Evolutionary conservation across 225 moss, liverwort and hornwort species (phyloP).

Genomic region (Rhytidiadelphus loreus): DNA sequence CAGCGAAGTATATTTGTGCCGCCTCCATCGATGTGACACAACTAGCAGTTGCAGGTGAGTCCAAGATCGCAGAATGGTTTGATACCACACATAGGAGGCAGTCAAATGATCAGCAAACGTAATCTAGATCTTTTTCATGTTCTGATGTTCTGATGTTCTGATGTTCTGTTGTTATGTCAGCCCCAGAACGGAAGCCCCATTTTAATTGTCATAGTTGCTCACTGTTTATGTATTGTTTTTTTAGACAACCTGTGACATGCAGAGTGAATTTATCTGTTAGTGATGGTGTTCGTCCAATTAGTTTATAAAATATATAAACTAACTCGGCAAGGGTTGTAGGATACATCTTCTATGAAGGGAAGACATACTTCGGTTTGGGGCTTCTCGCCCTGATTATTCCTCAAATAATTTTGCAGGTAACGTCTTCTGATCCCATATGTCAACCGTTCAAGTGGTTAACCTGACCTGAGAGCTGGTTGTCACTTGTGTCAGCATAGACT

Average conservation of each 20-base stretch:
- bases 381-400: constrained; percentile 78
- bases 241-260: not conserved
- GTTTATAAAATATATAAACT: not conserved
- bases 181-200: not conserved
- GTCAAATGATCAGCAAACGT: not conserved
- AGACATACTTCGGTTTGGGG: constrained; percentile 62
- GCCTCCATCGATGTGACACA: constrained; percentile 91
- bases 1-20: constrained; percentile 95
- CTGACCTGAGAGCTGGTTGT: not conserved
- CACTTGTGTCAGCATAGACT: not conserved
- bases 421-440: not conserved
- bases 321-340: constrained; percentile 27
- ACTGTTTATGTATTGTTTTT: not conserved
- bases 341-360: constrained; percentile 69
- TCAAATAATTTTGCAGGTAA: constrained; percentile 91
- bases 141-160: not conserved
- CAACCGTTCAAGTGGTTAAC: not conserved
- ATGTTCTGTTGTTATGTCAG: not conserved
- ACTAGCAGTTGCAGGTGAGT: constrained; percentile 78
- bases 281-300: not conserved
- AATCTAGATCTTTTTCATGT: not conserved
- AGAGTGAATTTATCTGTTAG: not conserved
- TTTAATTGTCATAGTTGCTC: not conserved
- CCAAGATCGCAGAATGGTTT: not conserved
- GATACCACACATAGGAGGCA: not conserved